These are phyloP conservation scores for Metschnikowia shivogae DNA, from an alignment of 805 yeast species.

Conservation along the genomic window DNA sequence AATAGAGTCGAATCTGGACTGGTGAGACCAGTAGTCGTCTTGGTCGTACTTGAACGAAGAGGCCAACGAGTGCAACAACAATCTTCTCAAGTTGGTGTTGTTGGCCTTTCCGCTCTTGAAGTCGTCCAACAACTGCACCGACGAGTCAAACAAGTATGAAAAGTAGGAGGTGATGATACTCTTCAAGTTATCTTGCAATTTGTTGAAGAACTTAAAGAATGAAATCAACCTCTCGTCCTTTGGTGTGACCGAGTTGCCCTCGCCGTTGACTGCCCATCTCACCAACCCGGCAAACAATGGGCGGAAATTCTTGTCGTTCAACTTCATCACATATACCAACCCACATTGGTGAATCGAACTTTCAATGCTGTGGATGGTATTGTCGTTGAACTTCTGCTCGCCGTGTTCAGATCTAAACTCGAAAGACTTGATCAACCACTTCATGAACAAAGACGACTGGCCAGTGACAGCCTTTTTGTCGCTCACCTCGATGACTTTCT, in stretches of 20 bases:
- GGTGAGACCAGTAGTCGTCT: conserved; percentile 93
- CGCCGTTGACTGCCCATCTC: conserved; percentile 90
- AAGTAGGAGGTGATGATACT: conserved; percentile 85
- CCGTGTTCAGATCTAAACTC: conserved; percentile 60
- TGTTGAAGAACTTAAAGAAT: conserved; percentile 82
- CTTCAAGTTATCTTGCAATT: conserved; percentile 76
- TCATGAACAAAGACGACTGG: conserved; percentile 64
- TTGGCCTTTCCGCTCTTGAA: conserved; percentile 40
- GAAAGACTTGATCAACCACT: conserved; percentile 63
- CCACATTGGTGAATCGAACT: conserved; percentile 70
- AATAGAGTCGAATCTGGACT: conserved; percentile 74
- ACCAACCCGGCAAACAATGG: conserved; percentile 84
- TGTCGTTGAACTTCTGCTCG: conserved; percentile 50
- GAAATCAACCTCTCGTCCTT: conserved; percentile 51
- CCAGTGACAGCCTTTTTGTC: conserved; percentile 74
- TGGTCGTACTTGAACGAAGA: conserved; percentile 84
- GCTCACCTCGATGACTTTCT: conserved; percentile 57
- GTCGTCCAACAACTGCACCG: conserved; percentile 50
- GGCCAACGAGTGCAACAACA: conserved; percentile 66
- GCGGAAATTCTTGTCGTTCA: conserved; percentile 90
- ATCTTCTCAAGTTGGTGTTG: conserved; percentile 60
- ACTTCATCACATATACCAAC: conserved; percentile 74
- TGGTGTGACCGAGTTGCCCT: conserved; percentile 46
- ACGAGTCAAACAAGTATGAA: conserved; percentile 80
- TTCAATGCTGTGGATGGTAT: conserved; percentile 78